A percentile compares a stretch with the other conserved stretches of the same genome.
Conservation (phyloP, 2,329 filamentous ascomycete genomes). For the Escovopsis weberi region DNA sequence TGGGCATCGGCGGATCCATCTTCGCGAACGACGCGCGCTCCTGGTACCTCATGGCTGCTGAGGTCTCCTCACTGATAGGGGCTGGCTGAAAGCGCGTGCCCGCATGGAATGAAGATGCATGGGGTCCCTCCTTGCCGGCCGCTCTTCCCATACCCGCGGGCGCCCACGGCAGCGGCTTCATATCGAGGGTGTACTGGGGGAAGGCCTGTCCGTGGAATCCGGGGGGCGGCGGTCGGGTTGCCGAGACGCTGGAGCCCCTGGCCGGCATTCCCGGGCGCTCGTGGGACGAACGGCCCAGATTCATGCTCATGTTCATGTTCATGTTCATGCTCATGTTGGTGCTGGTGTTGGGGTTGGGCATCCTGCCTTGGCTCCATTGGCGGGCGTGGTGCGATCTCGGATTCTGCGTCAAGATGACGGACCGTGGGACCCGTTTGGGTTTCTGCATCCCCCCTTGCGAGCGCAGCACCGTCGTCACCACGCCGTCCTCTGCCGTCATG, state of each 20-base stretch:
- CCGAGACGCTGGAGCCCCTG: slow-evolving; percentile 14
- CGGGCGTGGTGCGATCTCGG: no score
- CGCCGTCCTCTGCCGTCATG: slow-evolving; percentile 19
- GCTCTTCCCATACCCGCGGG: not conserved
- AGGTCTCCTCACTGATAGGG: slow-evolving; percentile 3
- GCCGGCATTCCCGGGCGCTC: slow-evolving; percentile 5
- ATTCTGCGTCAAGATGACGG: no score
- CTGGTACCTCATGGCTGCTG: not conserved
- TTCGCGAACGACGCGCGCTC: slow-evolving; percentile 3
- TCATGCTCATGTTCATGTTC: slow-evolving; percentile 8
- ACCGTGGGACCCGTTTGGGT: not conserved
- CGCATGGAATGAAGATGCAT: not conserved
- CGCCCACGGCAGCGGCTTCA: slow-evolving; percentile 1
- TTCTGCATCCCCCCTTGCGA: slow-evolving; percentile 13
- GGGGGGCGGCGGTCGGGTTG: slow-evolving; percentile 3
- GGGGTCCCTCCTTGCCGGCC: not conserved
- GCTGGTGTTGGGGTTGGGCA: slow-evolving; percentile 5
- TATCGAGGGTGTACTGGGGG: not conserved
- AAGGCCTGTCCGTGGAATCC: no score
- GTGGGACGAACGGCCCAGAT: no score
- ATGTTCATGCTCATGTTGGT: slow-evolving; percentile 7
- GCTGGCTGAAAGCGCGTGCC: not conserved
- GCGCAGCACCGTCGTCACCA: slow-evolving; percentile 22
- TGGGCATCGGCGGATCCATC: no score
- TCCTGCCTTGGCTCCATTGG: not conserved